Conservation (phyloP, 495 filamentous ascomycete species). For the Aspergillus cavernicola region DNA sequence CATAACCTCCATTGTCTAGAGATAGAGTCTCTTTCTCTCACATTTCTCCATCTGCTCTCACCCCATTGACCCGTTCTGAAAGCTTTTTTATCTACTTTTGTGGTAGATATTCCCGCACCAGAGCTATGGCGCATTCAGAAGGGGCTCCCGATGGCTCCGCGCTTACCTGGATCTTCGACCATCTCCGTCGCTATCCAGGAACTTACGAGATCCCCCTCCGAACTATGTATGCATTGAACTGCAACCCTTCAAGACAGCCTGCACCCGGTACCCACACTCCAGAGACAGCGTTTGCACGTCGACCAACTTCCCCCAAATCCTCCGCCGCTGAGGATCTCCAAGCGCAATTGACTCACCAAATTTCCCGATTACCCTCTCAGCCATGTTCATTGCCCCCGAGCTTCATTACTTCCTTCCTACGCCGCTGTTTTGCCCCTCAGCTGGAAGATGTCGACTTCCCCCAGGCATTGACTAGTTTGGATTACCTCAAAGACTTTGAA, state of each 20-base stretch:
- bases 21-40: neutral
- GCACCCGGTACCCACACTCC: conserved; percentile 27
- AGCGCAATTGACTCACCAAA: conserved; percentile 58
- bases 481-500: conserved; percentile 69
- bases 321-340: conserved; percentile 57
- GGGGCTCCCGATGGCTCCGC: conserved; percentile 40
- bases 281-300: conserved; percentile 34
- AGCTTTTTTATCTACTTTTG: neutral
- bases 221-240: conserved; percentile 72
- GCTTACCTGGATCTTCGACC: conserved; percentile 63
- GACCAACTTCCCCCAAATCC: conserved; percentile 36
- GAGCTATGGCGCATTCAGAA: conserved; percentile 24
- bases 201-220: conserved; percentile 70
- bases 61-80: neutral
- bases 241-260: conserved; percentile 46
- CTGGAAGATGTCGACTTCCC: conserved; percentile 64
- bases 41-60: neutral
- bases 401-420: conserved; percentile 64
- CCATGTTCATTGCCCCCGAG: conserved; percentile 62
- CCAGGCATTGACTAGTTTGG: conserved; percentile 65
- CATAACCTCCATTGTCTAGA: conserved; percentile 2
- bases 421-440: conserved; percentile 55
- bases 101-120: neutral
- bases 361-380: conserved; percentile 59
- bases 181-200: conserved; percentile 61